These are phyloP conservation scores for Lactarius hengduanensis DNA, from an alignment of 768 basidiomycete species.

Conservation along the genomic window DNA sequence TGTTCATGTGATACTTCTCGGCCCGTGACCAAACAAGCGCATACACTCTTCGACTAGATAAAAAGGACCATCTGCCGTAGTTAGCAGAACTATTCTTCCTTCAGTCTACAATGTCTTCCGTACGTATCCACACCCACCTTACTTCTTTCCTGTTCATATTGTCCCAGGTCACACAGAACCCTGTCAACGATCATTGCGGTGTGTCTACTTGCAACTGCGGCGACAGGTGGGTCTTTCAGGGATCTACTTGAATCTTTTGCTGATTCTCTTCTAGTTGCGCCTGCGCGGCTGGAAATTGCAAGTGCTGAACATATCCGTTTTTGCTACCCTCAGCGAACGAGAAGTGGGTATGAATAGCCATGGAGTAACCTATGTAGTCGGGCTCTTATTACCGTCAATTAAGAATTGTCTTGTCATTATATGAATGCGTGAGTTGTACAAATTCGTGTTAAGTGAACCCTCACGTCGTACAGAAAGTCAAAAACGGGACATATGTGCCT, in stretches of 20 bases:
- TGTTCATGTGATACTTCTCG: not conserved
- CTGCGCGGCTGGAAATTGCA: conserved; percentile 64
- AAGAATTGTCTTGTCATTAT: not conserved
- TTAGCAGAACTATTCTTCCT: not conserved
- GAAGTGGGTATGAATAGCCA: not conserved
- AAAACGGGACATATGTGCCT: not conserved
- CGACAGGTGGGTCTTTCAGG: conserved; percentile 38
- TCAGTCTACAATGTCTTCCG: conserved; percentile 9
- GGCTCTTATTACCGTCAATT: not conserved
- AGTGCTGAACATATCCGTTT: conserved; percentile 46
- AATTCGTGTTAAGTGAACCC: not conserved
- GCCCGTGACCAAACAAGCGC: conserved; percentile 1
- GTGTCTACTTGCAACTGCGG: conserved; percentile 50
- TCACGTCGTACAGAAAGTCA: not conserved
- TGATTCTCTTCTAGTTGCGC: conserved; percentile 43
- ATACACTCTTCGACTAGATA: conserved; percentile 6
- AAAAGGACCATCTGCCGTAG: not conserved
- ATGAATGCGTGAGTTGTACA: not conserved
- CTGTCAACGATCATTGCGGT: conserved; percentile 41
- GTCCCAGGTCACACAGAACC: conserved; percentile 25
- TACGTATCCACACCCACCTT: not conserved
- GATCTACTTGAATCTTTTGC: not conserved
- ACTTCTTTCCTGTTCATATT: not conserved
- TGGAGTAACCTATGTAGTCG: not conserved
- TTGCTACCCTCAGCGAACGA: not conserved